Percentiles rank a stretch among this genome's conserved stretches.
Evolutionary conservation across 2,329 filamentous ascomycete species (phyloP).

Genomic region (Pseudohalonectria lignicola): DNA sequence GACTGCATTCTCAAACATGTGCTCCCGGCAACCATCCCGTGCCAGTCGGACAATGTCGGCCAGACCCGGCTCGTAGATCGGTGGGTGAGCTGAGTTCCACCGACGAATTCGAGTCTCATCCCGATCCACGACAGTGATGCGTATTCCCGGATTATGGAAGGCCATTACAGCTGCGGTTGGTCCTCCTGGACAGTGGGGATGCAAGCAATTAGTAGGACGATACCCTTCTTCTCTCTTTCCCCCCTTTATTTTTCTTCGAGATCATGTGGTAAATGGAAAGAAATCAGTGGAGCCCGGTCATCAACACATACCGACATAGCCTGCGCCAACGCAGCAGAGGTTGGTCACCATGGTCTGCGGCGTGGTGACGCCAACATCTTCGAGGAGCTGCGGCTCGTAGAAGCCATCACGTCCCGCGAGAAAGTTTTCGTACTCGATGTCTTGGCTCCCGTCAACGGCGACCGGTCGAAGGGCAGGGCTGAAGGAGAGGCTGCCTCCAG

Average conservation of each 20-base stretch:
- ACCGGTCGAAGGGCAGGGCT: conserved; percentile 26
- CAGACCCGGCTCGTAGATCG: conserved; percentile 67
- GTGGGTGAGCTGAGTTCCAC: conserved; percentile 65
- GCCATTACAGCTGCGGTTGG: conserved; percentile 68
- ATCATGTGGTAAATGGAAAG: neutral
- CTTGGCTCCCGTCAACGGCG: neutral
- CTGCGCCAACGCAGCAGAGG: conserved; percentile 65
- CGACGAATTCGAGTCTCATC: conserved; percentile 53
- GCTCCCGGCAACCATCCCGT: conserved; percentile 43
- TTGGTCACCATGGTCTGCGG: conserved; percentile 28
- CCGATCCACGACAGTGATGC: conserved; percentile 65
- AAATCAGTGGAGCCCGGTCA: neutral
- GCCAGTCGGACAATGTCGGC: conserved; percentile 55
- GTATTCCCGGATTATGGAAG: conserved; percentile 58
- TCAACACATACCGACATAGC: conserved; percentile 56
- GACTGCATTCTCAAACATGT: conserved; percentile 26
- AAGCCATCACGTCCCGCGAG: neutral
- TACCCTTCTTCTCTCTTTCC: too few species aligned
- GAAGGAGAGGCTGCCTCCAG: conserved; percentile 28
- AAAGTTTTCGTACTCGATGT: neutral
- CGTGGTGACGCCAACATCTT: neutral
- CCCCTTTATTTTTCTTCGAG: too few species aligned
- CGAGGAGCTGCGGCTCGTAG: too few species aligned
- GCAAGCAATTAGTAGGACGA: too few species aligned
- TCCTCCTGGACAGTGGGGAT: too few species aligned